Percentiles rank a stretch among this genome's conserved stretches.
Evolutionary conservation across 257 asterid genomes (phyloP).

Genomic region (Catharanthus roseus): DNA sequence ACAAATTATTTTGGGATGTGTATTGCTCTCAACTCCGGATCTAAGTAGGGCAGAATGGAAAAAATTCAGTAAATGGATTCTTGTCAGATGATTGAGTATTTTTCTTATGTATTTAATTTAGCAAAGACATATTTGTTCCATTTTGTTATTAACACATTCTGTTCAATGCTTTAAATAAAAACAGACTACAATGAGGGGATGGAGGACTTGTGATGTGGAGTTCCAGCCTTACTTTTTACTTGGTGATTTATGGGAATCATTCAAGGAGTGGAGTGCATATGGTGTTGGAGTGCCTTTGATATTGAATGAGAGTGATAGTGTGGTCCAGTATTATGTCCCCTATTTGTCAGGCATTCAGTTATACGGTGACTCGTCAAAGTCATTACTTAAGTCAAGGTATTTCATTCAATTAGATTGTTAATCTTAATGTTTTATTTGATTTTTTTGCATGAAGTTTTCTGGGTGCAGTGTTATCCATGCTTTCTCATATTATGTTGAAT

Average conservation of each 20-base stretch:
- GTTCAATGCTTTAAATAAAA: conserved; percentile 10
- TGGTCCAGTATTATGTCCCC: conserved; percentile 85
- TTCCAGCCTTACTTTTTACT: conserved; percentile 66
- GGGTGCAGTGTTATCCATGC: not conserved
- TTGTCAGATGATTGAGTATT: not conserved
- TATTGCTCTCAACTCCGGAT: not conserved
- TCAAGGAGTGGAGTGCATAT: conserved; percentile 93
- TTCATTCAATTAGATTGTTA: not conserved
- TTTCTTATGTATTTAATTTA: not conserved
- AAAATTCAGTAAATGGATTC: not conserved
- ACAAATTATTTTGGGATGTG: not conserved
- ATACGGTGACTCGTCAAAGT: conserved; percentile 63
- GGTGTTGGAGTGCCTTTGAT: conserved; percentile 96
- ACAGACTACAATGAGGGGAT: conserved; percentile 62
- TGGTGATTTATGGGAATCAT: conserved; percentile 89
- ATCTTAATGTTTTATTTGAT: not conserved
- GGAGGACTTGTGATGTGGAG: conserved; percentile 65
- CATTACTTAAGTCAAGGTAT: conserved; percentile 60
- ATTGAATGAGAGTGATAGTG: conserved; percentile 59
- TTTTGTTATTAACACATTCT: not conserved
- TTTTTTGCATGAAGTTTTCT: not conserved
- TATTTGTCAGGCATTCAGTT: conserved; percentile 83
- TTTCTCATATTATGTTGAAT: not conserved
- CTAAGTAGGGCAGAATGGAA: not conserved
- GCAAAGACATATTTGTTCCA: not conserved